These are phyloP conservation scores for Suillus alpinus DNA, from an alignment of 768 basidiomycete genomes.

Conservation along the genomic window DNA sequence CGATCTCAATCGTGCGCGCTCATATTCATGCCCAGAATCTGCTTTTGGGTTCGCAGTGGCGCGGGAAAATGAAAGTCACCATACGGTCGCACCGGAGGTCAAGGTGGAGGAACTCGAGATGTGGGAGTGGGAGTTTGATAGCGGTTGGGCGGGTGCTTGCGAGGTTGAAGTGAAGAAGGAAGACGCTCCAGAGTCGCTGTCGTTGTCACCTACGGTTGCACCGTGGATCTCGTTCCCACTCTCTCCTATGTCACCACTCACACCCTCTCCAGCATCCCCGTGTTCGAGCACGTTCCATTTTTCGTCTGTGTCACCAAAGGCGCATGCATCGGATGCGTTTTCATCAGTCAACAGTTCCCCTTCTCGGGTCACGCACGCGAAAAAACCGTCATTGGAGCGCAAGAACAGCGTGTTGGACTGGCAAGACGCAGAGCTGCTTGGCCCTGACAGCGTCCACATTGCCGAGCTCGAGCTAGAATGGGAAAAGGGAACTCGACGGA, in stretches of 20 bases:
- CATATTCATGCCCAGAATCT: neutral
- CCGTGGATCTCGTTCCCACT: slow-evolving; percentile 10
- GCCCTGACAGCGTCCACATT: slow-evolving; percentile 42
- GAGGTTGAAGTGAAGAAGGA: slow-evolving; percentile 44
- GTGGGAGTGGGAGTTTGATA: slow-evolving; percentile 36
- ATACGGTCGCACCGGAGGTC: slow-evolving; percentile 32
- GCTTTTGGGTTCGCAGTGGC: slow-evolving; percentile 8
- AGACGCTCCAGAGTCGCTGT: slow-evolving; percentile 20
- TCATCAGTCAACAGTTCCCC: neutral
- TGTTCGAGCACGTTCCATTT: slow-evolving; percentile 13
- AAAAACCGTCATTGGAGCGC: neutral
- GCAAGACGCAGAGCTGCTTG: slow-evolving; percentile 44
- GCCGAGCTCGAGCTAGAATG: slow-evolving; percentile 40
- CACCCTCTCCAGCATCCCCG: slow-evolving; percentile 13
- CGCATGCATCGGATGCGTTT: slow-evolving; percentile 1
- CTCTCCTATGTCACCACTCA: slow-evolving; percentile 20
- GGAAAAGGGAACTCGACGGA: slow-evolving; percentile 21
- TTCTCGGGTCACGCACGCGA: neutral
- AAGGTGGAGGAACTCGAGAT: slow-evolving; percentile 43
- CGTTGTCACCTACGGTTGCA: neutral
- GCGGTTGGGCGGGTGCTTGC: slow-evolving; percentile 22
- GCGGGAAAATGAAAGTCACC: slow-evolving; percentile 19
- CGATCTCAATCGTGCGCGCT: slow-evolving; percentile 29
- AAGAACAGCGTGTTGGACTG: slow-evolving; percentile 31
- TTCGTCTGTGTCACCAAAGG: slow-evolving; percentile 7